Evolutionary conservation across 2,329 filamentous ascomycete genomes (phyloP).

Genomic region (Beauveria brongniartii): DNA sequence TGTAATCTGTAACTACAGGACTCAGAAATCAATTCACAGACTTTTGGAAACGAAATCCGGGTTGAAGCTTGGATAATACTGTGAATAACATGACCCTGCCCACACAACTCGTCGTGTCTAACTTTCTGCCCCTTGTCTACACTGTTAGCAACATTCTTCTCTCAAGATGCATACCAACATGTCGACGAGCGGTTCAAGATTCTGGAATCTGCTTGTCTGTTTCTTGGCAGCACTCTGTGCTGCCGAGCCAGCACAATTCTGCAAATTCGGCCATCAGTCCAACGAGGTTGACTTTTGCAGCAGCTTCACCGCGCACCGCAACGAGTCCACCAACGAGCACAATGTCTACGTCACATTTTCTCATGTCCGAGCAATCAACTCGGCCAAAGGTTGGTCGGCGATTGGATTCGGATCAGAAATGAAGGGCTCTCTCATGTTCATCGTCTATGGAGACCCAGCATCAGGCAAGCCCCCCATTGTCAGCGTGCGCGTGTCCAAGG

Average conservation of each 20-base stretch:
- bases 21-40: no score
- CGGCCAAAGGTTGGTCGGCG: conserved; percentile 14
- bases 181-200: no score
- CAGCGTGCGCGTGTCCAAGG: conserved; percentile 14
- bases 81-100: neutral
- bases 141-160: neutral
- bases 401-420: conserved; percentile 14
- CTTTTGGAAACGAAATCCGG: neutral
- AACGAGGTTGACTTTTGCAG: conserved; percentile 15
- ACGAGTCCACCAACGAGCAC: conserved; percentile 14
- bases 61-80: neutral
- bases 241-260: conserved; percentile 14
- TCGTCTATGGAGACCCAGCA: conserved; percentile 16
- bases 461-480: conserved; percentile 9
- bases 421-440: conserved; percentile 17
- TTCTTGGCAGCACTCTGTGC: neutral
- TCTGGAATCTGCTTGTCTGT: neutral
- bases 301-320: conserved; percentile 15
- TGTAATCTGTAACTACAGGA: no score
- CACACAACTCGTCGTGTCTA: neutral
- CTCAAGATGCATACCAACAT: neutral
- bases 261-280: conserved; percentile 12
- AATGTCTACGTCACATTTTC: conserved; percentile 15
- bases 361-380: neutral
- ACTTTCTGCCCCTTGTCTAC: no score